These are phyloP conservation scores for Bruguiera gymnorhiza DNA, from an alignment of 345 rosid species.

Conservation along the genomic window DNA sequence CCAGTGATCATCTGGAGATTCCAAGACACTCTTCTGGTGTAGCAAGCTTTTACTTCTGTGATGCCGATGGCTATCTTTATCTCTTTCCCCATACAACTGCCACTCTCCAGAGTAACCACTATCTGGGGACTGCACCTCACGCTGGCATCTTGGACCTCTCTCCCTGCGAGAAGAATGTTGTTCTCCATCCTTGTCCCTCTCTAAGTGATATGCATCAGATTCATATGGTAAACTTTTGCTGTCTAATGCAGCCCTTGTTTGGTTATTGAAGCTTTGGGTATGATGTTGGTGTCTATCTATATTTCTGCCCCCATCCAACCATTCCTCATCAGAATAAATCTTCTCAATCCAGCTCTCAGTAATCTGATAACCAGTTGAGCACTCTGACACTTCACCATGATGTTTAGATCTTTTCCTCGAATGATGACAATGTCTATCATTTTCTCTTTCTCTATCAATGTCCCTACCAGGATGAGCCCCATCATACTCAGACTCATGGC, in stretches of 20 bases:
- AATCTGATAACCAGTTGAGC: slow-evolving; percentile 23
- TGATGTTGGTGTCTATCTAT: slow-evolving; percentile 1
- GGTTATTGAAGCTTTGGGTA: slow-evolving; percentile 15
- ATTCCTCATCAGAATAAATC: slow-evolving; percentile 28
- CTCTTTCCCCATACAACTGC: slow-evolving; percentile 16
- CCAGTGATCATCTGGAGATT: slow-evolving; percentile 17
- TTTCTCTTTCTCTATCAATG: slow-evolving; percentile 11
- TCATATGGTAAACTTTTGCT: slow-evolving; percentile 13
- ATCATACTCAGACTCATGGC: slow-evolving; percentile 29
- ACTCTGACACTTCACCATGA: slow-evolving; percentile 28
- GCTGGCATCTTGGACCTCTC: slow-evolving; percentile 29
- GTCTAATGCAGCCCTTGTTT: slow-evolving; percentile 1
- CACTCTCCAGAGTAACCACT: slow-evolving; percentile 16
- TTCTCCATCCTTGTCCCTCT: slow-evolving; percentile 21
- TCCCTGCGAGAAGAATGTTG: not conserved
- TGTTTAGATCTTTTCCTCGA: slow-evolving; percentile 17
- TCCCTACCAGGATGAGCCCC: slow-evolving; percentile 36
- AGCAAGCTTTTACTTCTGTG: slow-evolving; percentile 17
- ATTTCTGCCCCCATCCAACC: slow-evolving; percentile 22
- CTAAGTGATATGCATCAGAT: slow-evolving; percentile 14
- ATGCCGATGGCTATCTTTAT: slow-evolving; percentile 18
- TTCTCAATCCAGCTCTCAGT: slow-evolving; percentile 18
- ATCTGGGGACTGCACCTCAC: slow-evolving; percentile 22
- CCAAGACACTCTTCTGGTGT: slow-evolving; percentile 12
- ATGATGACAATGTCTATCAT: slow-evolving; percentile 17